Conservation (phyloP, 2,329 filamentous ascomycete species). For the Phoma herbarum region DNA sequence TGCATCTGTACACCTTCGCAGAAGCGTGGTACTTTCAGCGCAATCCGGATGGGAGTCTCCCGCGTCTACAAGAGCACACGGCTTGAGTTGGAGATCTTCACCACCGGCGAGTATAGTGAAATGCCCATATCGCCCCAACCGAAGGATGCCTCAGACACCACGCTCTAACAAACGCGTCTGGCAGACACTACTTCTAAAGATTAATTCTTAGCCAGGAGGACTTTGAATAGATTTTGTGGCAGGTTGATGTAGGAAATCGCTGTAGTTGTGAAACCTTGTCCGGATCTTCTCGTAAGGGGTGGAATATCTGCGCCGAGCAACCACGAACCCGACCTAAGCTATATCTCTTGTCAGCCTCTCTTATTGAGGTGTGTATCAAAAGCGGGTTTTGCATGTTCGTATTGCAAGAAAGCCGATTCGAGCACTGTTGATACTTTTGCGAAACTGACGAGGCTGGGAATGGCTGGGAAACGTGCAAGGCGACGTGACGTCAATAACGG, state of each 20-base stretch:
- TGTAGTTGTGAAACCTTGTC: too few relatives aligned
- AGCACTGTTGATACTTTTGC: neutral
- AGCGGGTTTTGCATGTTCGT: neutral
- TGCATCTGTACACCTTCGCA: neutral
- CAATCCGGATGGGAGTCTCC: neutral
- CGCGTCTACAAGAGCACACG: neutral
- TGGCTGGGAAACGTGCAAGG: too few relatives aligned
- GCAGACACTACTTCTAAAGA: too few relatives aligned
- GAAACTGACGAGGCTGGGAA: neutral
- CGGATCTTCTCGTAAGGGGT: too few relatives aligned
- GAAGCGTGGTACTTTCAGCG: neutral
- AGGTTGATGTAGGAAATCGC: too few relatives aligned
- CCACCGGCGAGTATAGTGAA: neutral
- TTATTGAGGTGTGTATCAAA: neutral
- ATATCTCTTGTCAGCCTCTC: neutral
- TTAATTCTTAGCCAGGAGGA: too few relatives aligned
- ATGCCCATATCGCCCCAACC: too few relatives aligned
- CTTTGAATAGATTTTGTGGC: too few relatives aligned
- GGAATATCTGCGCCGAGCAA: neutral
- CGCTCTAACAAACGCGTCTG: too few relatives aligned
- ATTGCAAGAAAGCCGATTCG: neutral
- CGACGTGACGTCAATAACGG: neutral
- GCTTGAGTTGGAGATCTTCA: too few relatives aligned
- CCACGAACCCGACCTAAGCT: neutral
- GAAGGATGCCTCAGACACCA: too few relatives aligned